Base-by-base conservation (phyloP, 2,329 filamentous ascomycete species). In the Hymenoscyphus fructigenus region DNA sequence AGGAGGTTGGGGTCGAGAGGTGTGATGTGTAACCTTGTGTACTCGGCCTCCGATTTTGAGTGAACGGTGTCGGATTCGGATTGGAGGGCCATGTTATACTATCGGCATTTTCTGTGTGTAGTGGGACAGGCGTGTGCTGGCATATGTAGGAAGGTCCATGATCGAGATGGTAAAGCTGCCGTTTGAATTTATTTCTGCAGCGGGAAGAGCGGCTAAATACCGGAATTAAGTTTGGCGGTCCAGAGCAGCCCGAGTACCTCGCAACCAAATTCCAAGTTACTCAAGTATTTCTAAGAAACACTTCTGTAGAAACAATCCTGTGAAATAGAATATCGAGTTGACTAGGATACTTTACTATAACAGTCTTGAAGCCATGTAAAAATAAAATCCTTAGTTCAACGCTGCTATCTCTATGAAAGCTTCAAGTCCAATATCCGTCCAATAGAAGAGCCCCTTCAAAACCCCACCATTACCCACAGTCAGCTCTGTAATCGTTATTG, bases 1-100 rank as follows among this genome's bases (percentile, higher is more conserved):
- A 95, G 82, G 20, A 98, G 85, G 7, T 89, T 86, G 47, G 89
- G 81, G 73, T 89, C 92, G 71, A 99, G 85, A 58, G 95, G 95
- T 17, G 91, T 90, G 72, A 99, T 95, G 79, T 99, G 92, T 61
- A 99, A 85, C 71, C 92, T 86, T 41, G 79, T 81, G 72, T 73
- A 76, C 66, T 74, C 73, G 5, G 63, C 15, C 29, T 41, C 53
- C 20, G 41, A n/a, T 32, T 36, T 63, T 28, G 47, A 17, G 29
- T 57, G 15, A 10, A 38, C 34, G 28, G 29, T 26, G 17, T 53
- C 10, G 15, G 56, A n/a, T 10, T 29, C 26, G 55, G 32, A 32
- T 47, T 32, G 36, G 55, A 23, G 15, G 12, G 61, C 61, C 61
- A 60, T 60, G 41, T 60, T 56, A 61, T 14, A 29, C 57, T 41